Evolutionary conservation across 2,329 filamentous ascomycete species (phyloP).

Genomic region (Blastomyces percursus): DNA sequence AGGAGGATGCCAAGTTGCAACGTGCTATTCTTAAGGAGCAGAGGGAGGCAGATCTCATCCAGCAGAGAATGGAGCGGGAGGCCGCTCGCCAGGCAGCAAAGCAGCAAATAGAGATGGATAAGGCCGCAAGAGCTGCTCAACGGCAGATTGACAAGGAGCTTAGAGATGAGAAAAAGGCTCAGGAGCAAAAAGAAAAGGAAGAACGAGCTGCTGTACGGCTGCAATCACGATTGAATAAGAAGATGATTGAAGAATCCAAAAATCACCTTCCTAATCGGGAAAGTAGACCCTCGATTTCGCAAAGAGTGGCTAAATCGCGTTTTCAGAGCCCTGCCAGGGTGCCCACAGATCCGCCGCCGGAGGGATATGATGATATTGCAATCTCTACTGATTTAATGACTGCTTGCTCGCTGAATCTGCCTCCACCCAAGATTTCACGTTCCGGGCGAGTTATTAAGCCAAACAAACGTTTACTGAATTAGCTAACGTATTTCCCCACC

Average conservation of each 20-base stretch:
- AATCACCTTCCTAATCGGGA: not conserved
- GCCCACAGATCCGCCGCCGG: not conserved
- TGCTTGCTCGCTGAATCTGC: not conserved
- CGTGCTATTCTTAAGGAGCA: not conserved
- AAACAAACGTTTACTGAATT: too few relatives aligned
- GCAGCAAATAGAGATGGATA: not conserved
- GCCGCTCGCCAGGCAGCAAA: not conserved
- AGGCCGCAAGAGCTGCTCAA: not conserved
- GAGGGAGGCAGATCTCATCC: not conserved
- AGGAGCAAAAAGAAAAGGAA: not conserved
- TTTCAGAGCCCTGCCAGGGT: not conserved
- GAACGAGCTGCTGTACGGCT: not conserved
- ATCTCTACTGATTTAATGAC: not conserved
- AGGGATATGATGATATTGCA: not conserved
- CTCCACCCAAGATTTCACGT: too few relatives aligned
- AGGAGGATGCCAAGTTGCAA: slow-evolving; percentile 5
- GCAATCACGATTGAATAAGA: not conserved
- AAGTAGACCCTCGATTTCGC: not conserved
- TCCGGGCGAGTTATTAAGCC: too few relatives aligned
- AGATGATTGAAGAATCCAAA: too few relatives aligned
- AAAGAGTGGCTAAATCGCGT: not conserved
- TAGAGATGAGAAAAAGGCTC: not conserved
- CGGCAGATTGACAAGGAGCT: not conserved
- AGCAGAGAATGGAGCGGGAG: not conserved
- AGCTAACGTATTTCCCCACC: too few relatives aligned